phyloP scores from a whole-genome alignment of 768 basidiomycete genomes.

The Russula sp. region DNA sequence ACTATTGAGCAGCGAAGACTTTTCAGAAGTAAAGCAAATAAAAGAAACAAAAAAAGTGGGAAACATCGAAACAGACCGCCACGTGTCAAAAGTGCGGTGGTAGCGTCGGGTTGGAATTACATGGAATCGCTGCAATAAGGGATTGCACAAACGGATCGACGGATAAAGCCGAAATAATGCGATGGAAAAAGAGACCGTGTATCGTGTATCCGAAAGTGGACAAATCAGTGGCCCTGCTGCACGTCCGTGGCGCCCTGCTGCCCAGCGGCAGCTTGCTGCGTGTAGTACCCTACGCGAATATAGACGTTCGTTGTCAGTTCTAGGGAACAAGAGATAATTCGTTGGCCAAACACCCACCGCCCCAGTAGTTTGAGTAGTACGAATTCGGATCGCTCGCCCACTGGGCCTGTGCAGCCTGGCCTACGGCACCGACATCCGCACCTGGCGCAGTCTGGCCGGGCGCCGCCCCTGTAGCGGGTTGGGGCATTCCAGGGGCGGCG shows the following conservation, averaged over 20 bases:
- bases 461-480: conserved; percentile 46
- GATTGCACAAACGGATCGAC: conserved; percentile 18
- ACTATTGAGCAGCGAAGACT: conserved; percentile 9
- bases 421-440: conserved; percentile 44
- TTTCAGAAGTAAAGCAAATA: conserved; percentile 27
- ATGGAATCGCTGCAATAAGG: conserved; percentile 2
- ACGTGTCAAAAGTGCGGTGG: conserved; percentile 9
- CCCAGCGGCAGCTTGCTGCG: conserved; percentile 56
- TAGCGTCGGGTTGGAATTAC: conserved; percentile 11
- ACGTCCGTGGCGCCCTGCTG: conserved; percentile 56
- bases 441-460: conserved; percentile 45
- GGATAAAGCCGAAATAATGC: conserved; percentile 7
- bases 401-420: conserved; percentile 62
- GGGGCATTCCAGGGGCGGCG: conserved; percentile 39
- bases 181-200: conserved; percentile 2
- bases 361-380: conserved; percentile 82
- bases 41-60: conserved; percentile 5
- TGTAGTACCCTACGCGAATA: conserved; percentile 61
- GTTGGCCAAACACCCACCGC: conserved; percentile 47
- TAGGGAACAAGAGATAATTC: background rate
- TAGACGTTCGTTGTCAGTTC: background rate
- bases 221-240: conserved; percentile 28
- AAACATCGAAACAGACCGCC: conserved; percentile 10
- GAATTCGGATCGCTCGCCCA: conserved; percentile 71
- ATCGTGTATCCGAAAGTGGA: conserved; percentile 1